Base-by-base conservation (phyloP, 2,329 filamentous ascomycete species). In the Parastagonospora nodorum region DNA sequence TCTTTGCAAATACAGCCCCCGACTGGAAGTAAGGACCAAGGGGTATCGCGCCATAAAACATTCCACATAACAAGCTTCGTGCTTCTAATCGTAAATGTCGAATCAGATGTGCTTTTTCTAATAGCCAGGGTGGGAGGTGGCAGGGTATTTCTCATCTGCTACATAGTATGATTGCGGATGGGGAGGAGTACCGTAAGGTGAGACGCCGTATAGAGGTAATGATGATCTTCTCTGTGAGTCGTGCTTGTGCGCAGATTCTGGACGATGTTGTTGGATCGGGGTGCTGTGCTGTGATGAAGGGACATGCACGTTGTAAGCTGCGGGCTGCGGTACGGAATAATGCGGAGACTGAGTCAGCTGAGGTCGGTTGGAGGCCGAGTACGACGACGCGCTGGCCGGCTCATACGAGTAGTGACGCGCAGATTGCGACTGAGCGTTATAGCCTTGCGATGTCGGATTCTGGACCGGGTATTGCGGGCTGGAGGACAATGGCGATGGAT, bases 141-240 rank as follows among this genome's bases (percentile, higher is more conserved):
- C 39, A 27, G 50, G 36, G 15, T 55, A 57, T 24, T 61, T 59
- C 14, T 51, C 38, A 16, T 72, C 69, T 12, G 63, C 49, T 9
- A 68, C 60, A 38, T 71, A 72, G 50, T 70, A 71, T 5, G 64
- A 53, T 14, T 58, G 58, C 39, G 63, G 56, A 30, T 66, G 62
- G 31, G 62, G 58, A 16, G 55, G 57, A n/a, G 58, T 42, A 15
- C 55, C 57, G 36, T 68, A 69, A 7, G 58, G 53, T 3, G 58
- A 29, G 28, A 64, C 65, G 31, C 46, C 45, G 40, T 69, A 69
- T 12, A 73, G 57, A 8, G 68, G 68, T 36, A 68, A 67, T 10
- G 69, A 73, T 16, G 68, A 56, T 37, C 69, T 57, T 42, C 69
- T 63, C 27, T 64, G 58, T n/a, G 57, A 45, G 39, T 70, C 62